phyloP scores from a whole-genome alignment of 257 asterid genomes.

The Osmanthus fragrans region DNA sequence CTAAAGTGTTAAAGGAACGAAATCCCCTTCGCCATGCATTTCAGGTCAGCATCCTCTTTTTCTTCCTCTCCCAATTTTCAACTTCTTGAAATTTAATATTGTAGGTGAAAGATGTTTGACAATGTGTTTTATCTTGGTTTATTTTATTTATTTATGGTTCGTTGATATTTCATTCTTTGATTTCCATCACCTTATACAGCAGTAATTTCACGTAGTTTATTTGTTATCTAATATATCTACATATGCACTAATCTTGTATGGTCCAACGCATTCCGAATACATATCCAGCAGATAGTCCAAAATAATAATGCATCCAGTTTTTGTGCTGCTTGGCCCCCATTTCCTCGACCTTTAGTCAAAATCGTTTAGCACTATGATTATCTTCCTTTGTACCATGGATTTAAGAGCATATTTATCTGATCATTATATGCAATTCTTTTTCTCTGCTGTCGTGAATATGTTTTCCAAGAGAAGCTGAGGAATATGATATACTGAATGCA shows the following conservation, averaged over 20 bases:
- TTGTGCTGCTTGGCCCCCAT: not conserved
- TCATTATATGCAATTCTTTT: not conserved
- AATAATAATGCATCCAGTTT: no score
- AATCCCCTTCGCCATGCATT: conserved; percentile 81
- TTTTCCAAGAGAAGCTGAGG: not conserved
- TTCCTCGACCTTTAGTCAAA: not conserved
- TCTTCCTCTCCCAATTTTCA: conserved; percentile 10
- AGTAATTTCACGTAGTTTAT: not conserved
- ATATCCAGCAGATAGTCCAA: not conserved
- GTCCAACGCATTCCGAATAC: not conserved
- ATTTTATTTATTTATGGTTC: conserved; percentile 9
- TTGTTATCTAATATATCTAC: not conserved
- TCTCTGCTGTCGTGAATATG: not conserved
- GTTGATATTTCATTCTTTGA: not conserved
- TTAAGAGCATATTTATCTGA: not conserved
- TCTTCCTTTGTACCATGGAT: not conserved
- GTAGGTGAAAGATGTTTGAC: conserved; percentile 1
- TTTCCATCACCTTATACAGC: not conserved
- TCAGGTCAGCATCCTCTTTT: conserved; percentile 53
- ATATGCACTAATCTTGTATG: not conserved
- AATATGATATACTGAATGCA: not conserved
- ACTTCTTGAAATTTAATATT: not conserved
- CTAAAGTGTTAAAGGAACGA: conserved; percentile 51
- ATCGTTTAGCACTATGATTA: not conserved
- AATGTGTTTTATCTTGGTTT: not conserved